phyloP scores from a whole-genome alignment of 2,329 filamentous ascomycete species.

The Fusarium sp. region DNA sequence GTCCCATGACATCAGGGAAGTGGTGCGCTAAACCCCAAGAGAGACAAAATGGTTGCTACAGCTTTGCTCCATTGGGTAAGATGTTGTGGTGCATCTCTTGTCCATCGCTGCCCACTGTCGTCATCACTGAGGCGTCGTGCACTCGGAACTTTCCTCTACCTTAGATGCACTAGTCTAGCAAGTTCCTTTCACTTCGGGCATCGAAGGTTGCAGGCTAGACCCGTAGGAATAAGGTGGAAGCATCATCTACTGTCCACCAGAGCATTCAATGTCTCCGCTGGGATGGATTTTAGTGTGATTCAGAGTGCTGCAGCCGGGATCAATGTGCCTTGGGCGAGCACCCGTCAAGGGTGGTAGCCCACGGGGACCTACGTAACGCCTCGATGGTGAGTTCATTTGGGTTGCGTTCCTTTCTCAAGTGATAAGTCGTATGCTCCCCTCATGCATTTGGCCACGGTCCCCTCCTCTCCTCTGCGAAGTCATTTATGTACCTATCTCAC shows the following conservation, averaged over 20 bases:
- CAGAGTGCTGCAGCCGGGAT: slow-evolving; percentile 9
- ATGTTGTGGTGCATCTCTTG: slow-evolving; percentile 14
- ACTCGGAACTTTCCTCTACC: slow-evolving; percentile 11
- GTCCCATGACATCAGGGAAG: slow-evolving; percentile 33
- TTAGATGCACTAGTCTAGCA: neutral
- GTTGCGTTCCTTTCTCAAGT: neutral
- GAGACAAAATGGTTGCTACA: slow-evolving; percentile 8
- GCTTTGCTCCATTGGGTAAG: slow-evolving; percentile 21
- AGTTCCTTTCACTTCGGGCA: slow-evolving; percentile 1
- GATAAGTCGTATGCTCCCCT: slow-evolving; percentile 1
- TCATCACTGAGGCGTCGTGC: slow-evolving; percentile 19
- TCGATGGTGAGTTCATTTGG: neutral
- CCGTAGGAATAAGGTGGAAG: slow-evolving; percentile 8
- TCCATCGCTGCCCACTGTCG: slow-evolving; percentile 22
- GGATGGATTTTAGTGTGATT: slow-evolving; percentile 11
- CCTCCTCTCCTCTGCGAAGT: neutral
- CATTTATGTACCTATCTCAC: neutral
- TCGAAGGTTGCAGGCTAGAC: slow-evolving; percentile 18
- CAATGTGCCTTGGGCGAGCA: neutral
- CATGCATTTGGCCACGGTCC: neutral
- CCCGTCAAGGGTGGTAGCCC: slow-evolving; percentile 1
- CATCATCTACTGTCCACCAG: slow-evolving; percentile 12
- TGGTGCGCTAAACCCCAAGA: slow-evolving; percentile 9
- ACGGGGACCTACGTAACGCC: slow-evolving; percentile 26
- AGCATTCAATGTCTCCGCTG: neutral